Percentiles rank a stretch among this genome's conserved stretches.
phyloP scores from a whole-genome alignment of 371 early-diverging fungal species.

The Parasitella parasitica region DNA sequence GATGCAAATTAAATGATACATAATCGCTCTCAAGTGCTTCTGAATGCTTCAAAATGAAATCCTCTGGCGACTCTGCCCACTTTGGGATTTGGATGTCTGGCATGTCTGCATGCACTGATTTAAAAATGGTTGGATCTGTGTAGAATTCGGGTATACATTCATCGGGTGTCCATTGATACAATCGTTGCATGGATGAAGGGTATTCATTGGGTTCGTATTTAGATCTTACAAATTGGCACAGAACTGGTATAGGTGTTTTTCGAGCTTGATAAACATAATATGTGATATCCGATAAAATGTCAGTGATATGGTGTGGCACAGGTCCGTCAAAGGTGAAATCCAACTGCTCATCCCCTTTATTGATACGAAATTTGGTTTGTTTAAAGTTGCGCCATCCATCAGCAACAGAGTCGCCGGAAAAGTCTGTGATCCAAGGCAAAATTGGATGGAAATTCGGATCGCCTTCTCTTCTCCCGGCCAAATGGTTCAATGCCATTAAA shows the following conservation, averaged over 20 bases:
- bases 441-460: constrained; percentile 74
- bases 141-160: constrained; percentile 79
- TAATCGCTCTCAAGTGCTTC: constrained; percentile 79
- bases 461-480: constrained; percentile 69
- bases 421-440: constrained; percentile 75
- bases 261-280: constrained; percentile 71
- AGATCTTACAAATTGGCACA: constrained; percentile 71
- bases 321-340: constrained; percentile 71
- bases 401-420: constrained; percentile 52
- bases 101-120: constrained; percentile 69
- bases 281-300: constrained; percentile 70
- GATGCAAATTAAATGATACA: constrained; percentile 72
- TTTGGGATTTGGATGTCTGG: constrained; percentile 65
- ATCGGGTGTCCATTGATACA: constrained; percentile 75
- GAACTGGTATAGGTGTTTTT: constrained; percentile 63
- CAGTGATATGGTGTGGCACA: constrained; percentile 72
- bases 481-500: constrained; percentile 78
- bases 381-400: constrained; percentile 67
- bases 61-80: constrained; percentile 70
- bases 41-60: constrained; percentile 67
- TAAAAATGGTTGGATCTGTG: constrained; percentile 63
- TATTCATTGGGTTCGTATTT: constrained; percentile 75
- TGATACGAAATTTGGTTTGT: constrained; percentile 69
- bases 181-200: constrained; percentile 59
- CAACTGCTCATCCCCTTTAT: constrained; percentile 75